Conservation (phyloP, 1,284 basidiomycete genomes). For the Pyrrhoderma lamaoense region DNA sequence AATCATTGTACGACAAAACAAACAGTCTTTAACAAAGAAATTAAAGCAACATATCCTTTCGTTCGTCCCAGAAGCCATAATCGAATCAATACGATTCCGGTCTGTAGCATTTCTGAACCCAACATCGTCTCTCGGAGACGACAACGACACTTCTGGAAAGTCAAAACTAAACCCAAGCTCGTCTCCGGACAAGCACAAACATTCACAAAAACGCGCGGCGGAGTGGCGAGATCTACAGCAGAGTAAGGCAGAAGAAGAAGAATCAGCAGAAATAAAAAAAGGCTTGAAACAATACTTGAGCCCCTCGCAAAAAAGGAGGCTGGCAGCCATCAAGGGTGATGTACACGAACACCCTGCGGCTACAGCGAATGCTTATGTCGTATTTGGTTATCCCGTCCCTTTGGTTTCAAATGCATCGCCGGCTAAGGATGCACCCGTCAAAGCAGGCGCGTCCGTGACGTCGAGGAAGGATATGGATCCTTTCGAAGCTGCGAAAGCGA, state of each 20-base stretch:
- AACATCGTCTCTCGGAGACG: conserved; percentile 40
- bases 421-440: conserved; percentile 31
- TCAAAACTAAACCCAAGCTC: no score
- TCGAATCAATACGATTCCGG: conserved; percentile 88
- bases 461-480: conserved; percentile 57
- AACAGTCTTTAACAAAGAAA: conserved; percentile 54
- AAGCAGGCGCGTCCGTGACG: conserved; percentile 35
- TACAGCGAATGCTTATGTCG: conserved; percentile 78
- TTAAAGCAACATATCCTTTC: conserved; percentile 67
- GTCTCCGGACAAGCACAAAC: conserved; percentile 33
- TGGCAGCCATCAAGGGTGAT: conserved; percentile 91
- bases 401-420: conserved; percentile 23
- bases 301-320: conserved; percentile 84
- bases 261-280: conserved; percentile 31
- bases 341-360: conserved; percentile 62
- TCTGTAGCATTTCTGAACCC: conserved; percentile 83
- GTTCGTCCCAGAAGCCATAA: conserved; percentile 62
- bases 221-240: conserved; percentile 58
- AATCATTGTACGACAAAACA: no score
- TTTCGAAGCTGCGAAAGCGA: conserved; percentile 59
- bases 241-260: conserved; percentile 34
- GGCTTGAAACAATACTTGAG: conserved; percentile 67
- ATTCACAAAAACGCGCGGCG: conserved; percentile 53
- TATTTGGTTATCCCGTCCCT: conserved; percentile 68
- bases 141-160: no score